phyloP scores from a whole-genome alignment of 176 grass and related monocot species.

The Lolium multiflorum region DNA sequence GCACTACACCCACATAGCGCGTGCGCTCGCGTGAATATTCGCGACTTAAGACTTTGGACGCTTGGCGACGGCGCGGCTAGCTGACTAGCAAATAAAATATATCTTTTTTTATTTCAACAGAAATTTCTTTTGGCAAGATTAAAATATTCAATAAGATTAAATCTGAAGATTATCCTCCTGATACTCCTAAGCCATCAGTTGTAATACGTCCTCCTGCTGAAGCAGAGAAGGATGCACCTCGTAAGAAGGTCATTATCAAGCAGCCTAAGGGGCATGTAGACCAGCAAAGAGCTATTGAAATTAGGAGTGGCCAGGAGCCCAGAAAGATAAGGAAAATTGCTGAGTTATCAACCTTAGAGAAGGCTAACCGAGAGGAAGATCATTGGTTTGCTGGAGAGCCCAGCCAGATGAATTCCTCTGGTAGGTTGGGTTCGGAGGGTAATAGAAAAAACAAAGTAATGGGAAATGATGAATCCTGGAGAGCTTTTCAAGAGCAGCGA shows the following conservation, averaged over 20 bases:
- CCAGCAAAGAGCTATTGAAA: slow-evolving; percentile 46
- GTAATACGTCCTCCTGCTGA: slow-evolving; percentile 83
- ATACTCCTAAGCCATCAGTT: slow-evolving; percentile 77
- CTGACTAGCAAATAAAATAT: no score
- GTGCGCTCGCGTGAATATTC: no score
- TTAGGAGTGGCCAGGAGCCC: slow-evolving; percentile 55
- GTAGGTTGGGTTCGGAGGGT: slow-evolving; percentile 51
- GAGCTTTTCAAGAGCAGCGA: slow-evolving; percentile 63
- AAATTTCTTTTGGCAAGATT: slow-evolving; percentile 61
- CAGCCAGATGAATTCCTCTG: slow-evolving; percentile 57
- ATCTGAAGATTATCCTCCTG: slow-evolving; percentile 62
- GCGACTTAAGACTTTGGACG: no score
- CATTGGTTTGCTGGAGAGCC: slow-evolving; percentile 61
- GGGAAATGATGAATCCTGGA: slow-evolving; percentile 54
- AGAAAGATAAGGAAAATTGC: slow-evolving; percentile 80
- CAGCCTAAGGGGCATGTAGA: slow-evolving; percentile 70
- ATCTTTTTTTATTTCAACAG: no score
- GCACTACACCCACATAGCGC: no score
- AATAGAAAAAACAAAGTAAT: slow-evolving; percentile 57
- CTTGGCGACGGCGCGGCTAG: no score
- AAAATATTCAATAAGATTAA: slow-evolving; percentile 88
- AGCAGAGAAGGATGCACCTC: slow-evolving; percentile 58
- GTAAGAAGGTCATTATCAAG: slow-evolving; percentile 93
- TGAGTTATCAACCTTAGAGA: slow-evolving; percentile 76
- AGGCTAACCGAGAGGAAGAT: slow-evolving; percentile 55